These are phyloP conservation scores for Lophium mytilinum DNA, from an alignment of 495 filamentous ascomycete genomes.

Conservation along the genomic window DNA sequence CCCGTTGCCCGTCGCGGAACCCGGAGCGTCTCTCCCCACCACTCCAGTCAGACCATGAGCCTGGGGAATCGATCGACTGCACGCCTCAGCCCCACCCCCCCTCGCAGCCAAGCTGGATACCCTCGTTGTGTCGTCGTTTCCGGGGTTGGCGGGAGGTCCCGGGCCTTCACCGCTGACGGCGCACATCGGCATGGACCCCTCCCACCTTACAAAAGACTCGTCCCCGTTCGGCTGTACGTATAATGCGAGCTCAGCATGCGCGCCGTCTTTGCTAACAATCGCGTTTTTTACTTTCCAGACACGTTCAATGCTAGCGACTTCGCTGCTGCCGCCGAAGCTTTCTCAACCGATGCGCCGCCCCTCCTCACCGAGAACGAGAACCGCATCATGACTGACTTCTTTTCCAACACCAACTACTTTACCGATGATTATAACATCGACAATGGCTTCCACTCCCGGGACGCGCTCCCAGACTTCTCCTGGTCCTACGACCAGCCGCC, in stretches of 20 bases:
- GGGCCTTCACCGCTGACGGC: conserved; percentile 2
- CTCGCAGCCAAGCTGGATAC: conserved; percentile 16
- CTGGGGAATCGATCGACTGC: not conserved
- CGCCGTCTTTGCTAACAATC: too few species aligned
- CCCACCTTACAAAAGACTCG: conserved; percentile 2
- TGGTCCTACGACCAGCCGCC: conserved; percentile 6
- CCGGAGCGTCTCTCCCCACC: too few species aligned
- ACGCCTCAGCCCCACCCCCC: not conserved
- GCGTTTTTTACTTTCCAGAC: conserved; percentile 1
- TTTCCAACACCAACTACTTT: conserved; percentile 6
- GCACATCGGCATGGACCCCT: conserved; percentile 11
- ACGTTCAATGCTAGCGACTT: conserved; percentile 9
- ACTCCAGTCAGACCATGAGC: not conserved
- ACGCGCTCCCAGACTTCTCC: conserved; percentile 2
- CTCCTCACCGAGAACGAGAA: conserved; percentile 15
- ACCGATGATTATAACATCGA: not conserved
- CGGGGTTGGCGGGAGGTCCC: conserved; percentile 16
- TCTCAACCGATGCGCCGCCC: conserved; percentile 1
- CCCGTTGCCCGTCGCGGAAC: too few species aligned
- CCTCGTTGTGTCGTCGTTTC: conserved; percentile 2
- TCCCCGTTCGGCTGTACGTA: conserved; percentile 19
- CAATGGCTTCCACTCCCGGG: not conserved
- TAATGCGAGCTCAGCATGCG: not conserved
- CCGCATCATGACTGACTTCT: conserved; percentile 14
- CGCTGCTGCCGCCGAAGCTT: not conserved